Conservation (phyloP, 768 basidiomycete species). For the Psilocybe azurescens region DNA sequence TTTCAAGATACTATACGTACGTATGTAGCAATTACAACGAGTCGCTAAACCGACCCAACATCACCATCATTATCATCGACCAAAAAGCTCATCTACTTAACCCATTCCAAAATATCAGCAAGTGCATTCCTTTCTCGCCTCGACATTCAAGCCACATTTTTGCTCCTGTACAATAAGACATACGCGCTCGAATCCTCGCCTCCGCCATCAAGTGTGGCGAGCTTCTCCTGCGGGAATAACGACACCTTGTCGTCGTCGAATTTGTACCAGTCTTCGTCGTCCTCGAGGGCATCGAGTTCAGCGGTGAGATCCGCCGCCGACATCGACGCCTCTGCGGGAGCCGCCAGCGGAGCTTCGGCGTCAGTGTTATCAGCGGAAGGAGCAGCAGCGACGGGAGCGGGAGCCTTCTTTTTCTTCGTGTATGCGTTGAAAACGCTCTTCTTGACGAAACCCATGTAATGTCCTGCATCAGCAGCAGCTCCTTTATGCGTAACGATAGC, state of each 20-base stretch:
- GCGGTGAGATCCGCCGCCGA: conserved; percentile 16
- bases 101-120: neutral
- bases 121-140: neutral
- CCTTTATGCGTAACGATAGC: conserved; percentile 98
- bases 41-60: too few relatives aligned
- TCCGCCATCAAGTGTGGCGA: conserved; percentile 87
- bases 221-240: conserved; percentile 82
- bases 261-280: conserved; percentile 91
- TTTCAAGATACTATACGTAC: neutral
- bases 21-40: too few relatives aligned
- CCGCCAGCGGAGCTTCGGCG: neutral
- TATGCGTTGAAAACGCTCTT: conserved; percentile 69
- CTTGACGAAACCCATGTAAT: conserved; percentile 93
- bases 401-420: conserved; percentile 23
- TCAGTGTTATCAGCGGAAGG: neutral
- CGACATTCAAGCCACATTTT: conserved; percentile 28
- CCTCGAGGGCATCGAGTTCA: conserved; percentile 51
- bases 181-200: conserved; percentile 92
- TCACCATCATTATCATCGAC: too few relatives aligned
- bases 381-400: neutral
- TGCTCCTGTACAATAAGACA: conserved; percentile 84
- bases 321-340: neutral
- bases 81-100: neutral
- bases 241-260: conserved; percentile 97
- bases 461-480: conserved; percentile 91